These are phyloP conservation scores for Croton laevigatus DNA, from an alignment of 441 rosid species.

Conservation along the genomic window DNA sequence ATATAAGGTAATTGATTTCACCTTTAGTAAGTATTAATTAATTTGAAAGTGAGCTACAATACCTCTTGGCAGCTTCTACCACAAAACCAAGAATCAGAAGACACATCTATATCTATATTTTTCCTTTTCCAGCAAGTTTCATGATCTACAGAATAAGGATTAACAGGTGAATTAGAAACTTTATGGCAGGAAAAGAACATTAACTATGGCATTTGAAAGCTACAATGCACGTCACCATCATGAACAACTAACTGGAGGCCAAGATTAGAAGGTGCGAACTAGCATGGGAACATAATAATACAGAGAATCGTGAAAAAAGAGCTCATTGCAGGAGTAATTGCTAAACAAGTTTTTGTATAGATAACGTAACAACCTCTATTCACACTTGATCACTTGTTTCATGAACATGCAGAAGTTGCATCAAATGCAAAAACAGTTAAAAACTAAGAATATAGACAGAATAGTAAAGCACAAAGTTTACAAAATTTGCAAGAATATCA, in stretches of 20 bases:
- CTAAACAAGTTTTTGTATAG: slow-evolving; percentile 1
- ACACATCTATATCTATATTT: slow-evolving; percentile 32
- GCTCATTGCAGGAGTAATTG: background rate
- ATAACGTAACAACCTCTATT: too few relatives aligned
- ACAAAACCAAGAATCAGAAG: slow-evolving; percentile 63
- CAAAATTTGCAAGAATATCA: background rate
- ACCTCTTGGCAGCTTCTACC: slow-evolving; percentile 72
- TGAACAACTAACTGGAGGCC: background rate
- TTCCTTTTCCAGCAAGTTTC: slow-evolving; percentile 47
- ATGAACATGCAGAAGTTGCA: background rate
- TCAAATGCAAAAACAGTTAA: slow-evolving; percentile 2
- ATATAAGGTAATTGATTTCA: background rate
- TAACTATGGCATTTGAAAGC: slow-evolving; percentile 18
- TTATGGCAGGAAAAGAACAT: slow-evolving; percentile 19
- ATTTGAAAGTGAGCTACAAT: slow-evolving; percentile 21
- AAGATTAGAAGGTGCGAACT: background rate
- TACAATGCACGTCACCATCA: slow-evolving; percentile 4
- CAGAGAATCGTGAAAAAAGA: slow-evolving; percentile 3
- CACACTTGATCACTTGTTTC: background rate
- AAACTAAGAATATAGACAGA: background rate
- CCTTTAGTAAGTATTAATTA: background rate
- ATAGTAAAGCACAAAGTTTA: background rate
- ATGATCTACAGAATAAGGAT: slow-evolving; percentile 57
- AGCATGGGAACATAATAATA: background rate
- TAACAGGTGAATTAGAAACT: slow-evolving; percentile 22